Base-by-base conservation (phyloP, 257 asterid genomes). In the Solanum lycopersicoides region DNA sequence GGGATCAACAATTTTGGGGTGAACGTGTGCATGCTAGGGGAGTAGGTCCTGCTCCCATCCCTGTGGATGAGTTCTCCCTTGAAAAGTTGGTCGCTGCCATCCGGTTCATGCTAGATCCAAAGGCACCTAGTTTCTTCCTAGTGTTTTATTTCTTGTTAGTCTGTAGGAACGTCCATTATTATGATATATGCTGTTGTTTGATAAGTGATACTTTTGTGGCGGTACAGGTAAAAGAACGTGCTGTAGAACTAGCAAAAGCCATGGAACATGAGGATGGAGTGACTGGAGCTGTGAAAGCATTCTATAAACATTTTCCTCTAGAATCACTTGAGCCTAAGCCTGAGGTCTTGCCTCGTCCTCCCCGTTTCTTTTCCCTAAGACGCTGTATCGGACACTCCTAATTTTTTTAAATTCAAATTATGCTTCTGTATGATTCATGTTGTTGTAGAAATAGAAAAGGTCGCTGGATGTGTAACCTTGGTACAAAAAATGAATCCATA, bases 1-100 rank as follows among this genome's bases (percentile, higher is more conserved):
- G 98, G 37, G 99, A 95, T 91, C 99, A 95, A 87, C 96, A 94
- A 18, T 94, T 96, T 87, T 96, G 99, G 99, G 98, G 98, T 34
- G 98, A 93, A 66, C 95, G 91, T 41, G 98, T 96, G 82, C 96
- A 95, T 89, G 95, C 94, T 35, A 89, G 93, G 89, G 98, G 99
- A 87, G 97, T 95, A 10, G 99, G 98, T 66, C 99, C 98, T 15
- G 91, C 89, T n/a, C 99, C 99, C 77, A 95, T 96, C 44, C 97
- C 98, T 0, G 92, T 96, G 53, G 96, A 94, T 9, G 97, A 94
- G 88, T 96, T 95, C 87, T 94, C 98, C 39, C 93, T 96, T 3
- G 94, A 92, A 7, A 95, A 95, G 89, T 89, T 95, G 91, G 98
- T 95, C 77, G 90, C 88, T 79, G 98, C 99, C n/a, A 96, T 96